Percentiles rank a stretch among this genome's conserved stretches.
These are phyloP conservation scores for Kappamyces sp. DNA, from an alignment of 192 early-diverging fungal genomes.

Conservation along the genomic window DNA sequence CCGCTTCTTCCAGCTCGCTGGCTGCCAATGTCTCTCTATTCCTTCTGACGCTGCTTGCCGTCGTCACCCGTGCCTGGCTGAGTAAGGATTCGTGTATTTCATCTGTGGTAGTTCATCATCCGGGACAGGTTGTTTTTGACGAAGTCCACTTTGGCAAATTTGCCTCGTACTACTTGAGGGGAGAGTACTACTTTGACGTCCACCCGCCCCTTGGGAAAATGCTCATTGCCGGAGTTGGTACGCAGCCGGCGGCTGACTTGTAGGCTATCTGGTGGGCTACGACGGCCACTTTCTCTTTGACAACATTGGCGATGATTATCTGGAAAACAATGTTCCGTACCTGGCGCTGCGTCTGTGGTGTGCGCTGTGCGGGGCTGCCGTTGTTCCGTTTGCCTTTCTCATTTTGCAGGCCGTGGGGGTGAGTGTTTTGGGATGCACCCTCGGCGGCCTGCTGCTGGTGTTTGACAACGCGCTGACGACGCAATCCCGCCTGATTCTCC, in stretches of 20 bases:
- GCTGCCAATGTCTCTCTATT: no score
- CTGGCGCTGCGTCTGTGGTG: conserved; percentile 73
- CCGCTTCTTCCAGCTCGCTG: no score
- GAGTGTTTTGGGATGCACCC: conserved; percentile 60
- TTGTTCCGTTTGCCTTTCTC: conserved; percentile 71
- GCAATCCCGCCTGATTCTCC: conserved; percentile 86
- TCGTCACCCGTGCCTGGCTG: conserved; percentile 13
- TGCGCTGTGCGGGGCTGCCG: conserved; percentile 70
- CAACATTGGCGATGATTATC: conserved; percentile 89
- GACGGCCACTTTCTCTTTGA: conserved; percentile 94
- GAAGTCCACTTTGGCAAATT: conserved; percentile 99
- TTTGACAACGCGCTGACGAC: conserved; percentile 90
- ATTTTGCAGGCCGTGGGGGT: conserved; percentile 86
- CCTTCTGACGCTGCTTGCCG: conserved; percentile 4
- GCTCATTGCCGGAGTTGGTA: conserved; percentile 64
- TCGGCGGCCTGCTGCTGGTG: conserved; percentile 72
- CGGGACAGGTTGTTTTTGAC: conserved; percentile 60
- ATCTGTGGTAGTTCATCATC: conserved; percentile 3
- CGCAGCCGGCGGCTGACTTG: no score
- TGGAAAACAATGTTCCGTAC: conserved; percentile 82
- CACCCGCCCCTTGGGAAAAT: conserved; percentile 95
- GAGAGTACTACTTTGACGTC: conserved; percentile 93
- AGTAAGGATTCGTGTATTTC: no score
- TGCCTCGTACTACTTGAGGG: conserved; percentile 81
- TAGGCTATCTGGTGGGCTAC: conserved; percentile 79